Evolutionary conservation across 2,329 filamentous ascomycete genomes (phyloP), one percentile per base, ranked within the genome.

Genomic region (Ciborinia camelliae): DNA sequence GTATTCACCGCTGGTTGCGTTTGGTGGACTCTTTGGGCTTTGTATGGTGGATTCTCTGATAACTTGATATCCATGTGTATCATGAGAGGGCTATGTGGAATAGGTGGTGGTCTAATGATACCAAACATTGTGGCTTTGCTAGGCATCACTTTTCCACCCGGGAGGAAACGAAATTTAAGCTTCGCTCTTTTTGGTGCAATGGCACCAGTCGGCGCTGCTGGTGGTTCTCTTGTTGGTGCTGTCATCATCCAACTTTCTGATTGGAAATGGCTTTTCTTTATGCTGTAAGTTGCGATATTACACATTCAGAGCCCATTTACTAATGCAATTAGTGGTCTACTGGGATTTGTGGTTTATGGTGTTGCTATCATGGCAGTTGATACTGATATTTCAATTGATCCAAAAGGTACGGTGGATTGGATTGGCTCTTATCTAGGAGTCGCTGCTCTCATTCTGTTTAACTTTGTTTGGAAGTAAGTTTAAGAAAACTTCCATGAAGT

Each of bases 61-160:
- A 77, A 73, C 1, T 78, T 79, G 51, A 73, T 79, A 5, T 71
- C 77, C 0, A 81, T 84, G 65, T 74, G 79, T 35, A 73, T 77
- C 1, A 73, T 79, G 57, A 76, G 81, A 2, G 82, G 79, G 2
- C 69, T 85, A 3, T 77, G 77, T 0, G 82, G 83, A 0, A 75
- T 82, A 8, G 81, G 82, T 0, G 82, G 79, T 4, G 81, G 78
- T 0, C 73, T 81, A 9, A 74, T 83, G 32, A 78, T 82, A 75
- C 81, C 81, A 0, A 84, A 83, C 65, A 78, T 79, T 0, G 78
- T 84, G 0, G 81, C 81, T 1, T 76, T 82, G 63, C 75, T 84
- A 37, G 76, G 75, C 0, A 79, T 76, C 37, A 81, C 77, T 41
- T 76, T 81, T 12, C 81, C 81, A 0, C 81, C 81, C 0, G 81